Base-by-base conservation (phyloP, 257 asterid species). In the Solanum chilense region DNA sequence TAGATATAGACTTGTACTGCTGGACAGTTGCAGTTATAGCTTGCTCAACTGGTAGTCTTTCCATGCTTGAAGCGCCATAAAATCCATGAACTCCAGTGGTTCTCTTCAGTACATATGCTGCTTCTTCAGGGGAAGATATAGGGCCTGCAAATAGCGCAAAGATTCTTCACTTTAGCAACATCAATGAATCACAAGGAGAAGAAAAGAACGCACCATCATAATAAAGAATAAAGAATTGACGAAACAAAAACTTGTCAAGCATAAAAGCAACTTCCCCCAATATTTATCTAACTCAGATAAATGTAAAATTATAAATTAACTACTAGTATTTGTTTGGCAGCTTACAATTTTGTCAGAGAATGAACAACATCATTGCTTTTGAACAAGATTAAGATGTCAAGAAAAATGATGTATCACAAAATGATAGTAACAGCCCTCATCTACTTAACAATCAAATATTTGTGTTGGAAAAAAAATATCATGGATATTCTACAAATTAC, bases 41-140 rank as follows among this genome's bases (percentile, higher is more conserved):
- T 85, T 94, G 95, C 92, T 97, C 98, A 82, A 97, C 98, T 25
- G 98, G 98, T 74, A 97, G 94, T 91, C 99, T 95, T 93, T 97
- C 99, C 93, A 97, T 89, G 87, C 99, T 97, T 66, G 99, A 97
- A 27, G 99, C 98, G 10, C 99, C 98, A 39, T 97, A 97, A 91
- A 97, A 97, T 84, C 99, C 99, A 89, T 97, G 97, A 49, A 97
- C 99, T 88, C 98, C 98, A 78, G 87, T 87, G 33, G 98, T 94
- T 92, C 94, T 93, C 93, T 94, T 94, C 90, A 97, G 91, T 56
- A 97, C 96, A 90, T 93, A 92, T 86, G 95, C 98, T 70, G 99
- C 98, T 83, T 94, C 98, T 56, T 89, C 68, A 27, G 98, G 97
- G 58, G 94, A 92, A 70, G 97, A 95, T 91, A 97, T 94, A 60